phyloP scores from a whole-genome alignment of 495 filamentous ascomycete species.

The Penicillium ochrochloron region DNA sequence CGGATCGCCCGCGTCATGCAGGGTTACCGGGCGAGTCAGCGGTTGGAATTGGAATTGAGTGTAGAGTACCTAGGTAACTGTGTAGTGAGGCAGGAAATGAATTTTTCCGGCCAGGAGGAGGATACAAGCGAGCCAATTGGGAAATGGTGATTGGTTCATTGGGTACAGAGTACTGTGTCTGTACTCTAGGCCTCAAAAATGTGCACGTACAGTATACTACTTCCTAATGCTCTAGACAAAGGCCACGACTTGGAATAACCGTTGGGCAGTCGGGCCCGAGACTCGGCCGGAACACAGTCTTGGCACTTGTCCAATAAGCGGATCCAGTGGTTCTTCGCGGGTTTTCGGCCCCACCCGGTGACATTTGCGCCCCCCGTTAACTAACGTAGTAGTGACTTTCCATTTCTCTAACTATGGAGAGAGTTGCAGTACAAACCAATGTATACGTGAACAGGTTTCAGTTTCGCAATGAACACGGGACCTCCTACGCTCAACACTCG shows the following conservation, averaged over 20 bases:
- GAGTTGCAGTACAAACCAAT: too few relatives aligned
- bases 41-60: background rate
- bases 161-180: background rate
- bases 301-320: conserved; percentile 11
- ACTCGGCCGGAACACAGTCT: conserved; percentile 35
- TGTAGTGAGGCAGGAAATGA: conserved; percentile 8
- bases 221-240: background rate
- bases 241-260: too few relatives aligned
- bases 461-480: conserved; percentile 1
- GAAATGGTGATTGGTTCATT: background rate
- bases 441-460: too few relatives aligned
- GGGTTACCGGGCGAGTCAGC: conserved; percentile 2
- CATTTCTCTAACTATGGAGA: too few relatives aligned
- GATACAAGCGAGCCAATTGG: background rate
- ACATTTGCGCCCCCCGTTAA: conserved; percentile 19
- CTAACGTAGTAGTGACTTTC: background rate
- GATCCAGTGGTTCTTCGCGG: conserved; percentile 18
- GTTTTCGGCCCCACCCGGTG: conserved; percentile 8
- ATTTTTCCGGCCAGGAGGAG: conserved; percentile 16
- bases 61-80: background rate
- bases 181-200: background rate
- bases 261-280: conserved; percentile 32
- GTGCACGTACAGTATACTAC: background rate
- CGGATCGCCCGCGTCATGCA: conserved; percentile 10
- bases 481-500: conserved; percentile 8